Evolutionary conservation across 228 moss, liverwort and hornwort species (phyloP), one percentile per base, ranked within the genome.

Genomic region (Sphagnum fallax): DNA sequence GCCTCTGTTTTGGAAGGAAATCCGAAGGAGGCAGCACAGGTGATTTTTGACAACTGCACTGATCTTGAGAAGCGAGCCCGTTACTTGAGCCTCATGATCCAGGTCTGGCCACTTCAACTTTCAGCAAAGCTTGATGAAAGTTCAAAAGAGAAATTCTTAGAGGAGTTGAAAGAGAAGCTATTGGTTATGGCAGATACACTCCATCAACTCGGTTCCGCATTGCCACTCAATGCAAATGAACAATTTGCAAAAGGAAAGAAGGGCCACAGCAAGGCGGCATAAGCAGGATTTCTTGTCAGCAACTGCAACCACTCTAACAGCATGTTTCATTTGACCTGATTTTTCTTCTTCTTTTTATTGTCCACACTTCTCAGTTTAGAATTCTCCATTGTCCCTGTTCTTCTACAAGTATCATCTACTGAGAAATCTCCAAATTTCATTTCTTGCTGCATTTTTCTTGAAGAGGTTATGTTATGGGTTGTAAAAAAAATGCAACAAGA

Each of bases 11-110:
- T 91, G 12, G 78, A 78, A 69, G 87, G 82, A 60, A 77, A 81
- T 32, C 62, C 85, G 4, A 84, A 81, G 71, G 83, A 77, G 55
- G 97, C 93, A 63, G 91, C 87, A 48, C 72, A 81, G 72, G 80
- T 88, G 61, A 82, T 93, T 62, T 15, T 49, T 47, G 77, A 77
- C 47, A 63, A 79, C 60, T 77, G 81, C 65, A 77, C 48, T 63
- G 88, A 80, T 61, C 49, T 62, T 4, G 82, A 78, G 59, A 82
- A 77, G 77, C 82, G 80, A 59, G 74, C 70, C 49, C 66, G 71
- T 10, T 88, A 88, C n/a, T 72, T 88, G 15, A 71, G 74, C 72
- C 84, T 79, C 47, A 76, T 88, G 82, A 84, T 88, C 67, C 82
- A 76, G 70, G 70, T 82, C 8, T 88, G 88, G 88, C 88, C 88